Evolutionary conservation across 2,329 filamentous ascomycete genomes (phyloP).

Genomic region (Aspergillus japonicus): DNA sequence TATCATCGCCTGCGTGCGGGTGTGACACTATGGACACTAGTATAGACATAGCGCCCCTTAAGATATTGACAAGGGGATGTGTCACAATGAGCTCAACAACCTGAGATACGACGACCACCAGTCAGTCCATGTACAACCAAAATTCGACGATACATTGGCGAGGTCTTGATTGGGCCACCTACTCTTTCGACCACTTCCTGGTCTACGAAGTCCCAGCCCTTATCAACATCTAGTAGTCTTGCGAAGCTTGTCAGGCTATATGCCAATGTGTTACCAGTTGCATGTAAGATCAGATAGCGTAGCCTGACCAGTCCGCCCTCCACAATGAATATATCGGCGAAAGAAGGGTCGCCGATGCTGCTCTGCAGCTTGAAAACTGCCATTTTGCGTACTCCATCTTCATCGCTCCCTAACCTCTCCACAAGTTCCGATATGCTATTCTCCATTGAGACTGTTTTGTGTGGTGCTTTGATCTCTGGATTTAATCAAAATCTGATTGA

Average conservation of each 20-base stretch:
- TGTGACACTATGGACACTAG: conserved; percentile 89
- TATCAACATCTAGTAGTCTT: conserved; percentile 87
- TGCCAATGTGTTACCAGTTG: conserved; percentile 89
- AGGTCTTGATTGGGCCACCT: conserved; percentile 28
- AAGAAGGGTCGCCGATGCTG: conserved; percentile 92
- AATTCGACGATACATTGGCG: neutral
- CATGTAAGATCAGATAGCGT: conserved; percentile 76
- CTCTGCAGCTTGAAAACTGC: conserved; percentile 97
- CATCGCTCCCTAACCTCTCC: conserved; percentile 58
- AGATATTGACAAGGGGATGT: conserved; percentile 94
- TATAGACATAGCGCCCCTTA: conserved; percentile 94
- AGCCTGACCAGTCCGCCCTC: conserved; percentile 81
- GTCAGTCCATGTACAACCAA: conserved; percentile 1
- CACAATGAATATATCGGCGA: conserved; percentile 93
- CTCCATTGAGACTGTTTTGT: conserved; percentile 45
- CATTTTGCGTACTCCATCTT: conserved; percentile 96
- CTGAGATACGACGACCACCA: conserved; percentile 33
- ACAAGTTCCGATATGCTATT: conserved; percentile 58
- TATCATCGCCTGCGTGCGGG: conserved; percentile 60
- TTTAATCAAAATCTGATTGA: neutral
- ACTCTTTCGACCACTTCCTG: conserved; percentile 59
- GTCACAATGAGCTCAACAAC: conserved; percentile 91
- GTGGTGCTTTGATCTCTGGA: neutral
- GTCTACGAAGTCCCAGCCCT: conserved; percentile 79
- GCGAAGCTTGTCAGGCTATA: conserved; percentile 90